Percentiles rank a stretch among this genome's conserved stretches.
Conservation (phyloP, 2,329 filamentous ascomycete species). For the Xylariaceae sp. region DNA sequence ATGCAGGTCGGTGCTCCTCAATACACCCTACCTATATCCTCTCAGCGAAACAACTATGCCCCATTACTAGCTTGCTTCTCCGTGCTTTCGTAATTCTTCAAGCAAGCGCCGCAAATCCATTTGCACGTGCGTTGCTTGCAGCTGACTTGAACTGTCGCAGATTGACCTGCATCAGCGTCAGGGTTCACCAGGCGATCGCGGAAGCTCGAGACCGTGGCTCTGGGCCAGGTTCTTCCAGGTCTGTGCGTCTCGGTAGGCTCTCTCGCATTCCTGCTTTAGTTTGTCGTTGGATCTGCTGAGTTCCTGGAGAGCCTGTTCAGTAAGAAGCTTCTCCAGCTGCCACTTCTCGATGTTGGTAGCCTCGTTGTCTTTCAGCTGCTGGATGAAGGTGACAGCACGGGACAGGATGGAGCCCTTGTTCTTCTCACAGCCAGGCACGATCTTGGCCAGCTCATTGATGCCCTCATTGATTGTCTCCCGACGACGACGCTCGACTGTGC, state of each 20-base stretch:
- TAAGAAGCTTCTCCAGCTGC: constrained; percentile 85
- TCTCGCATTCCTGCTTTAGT: constrained; percentile 74
- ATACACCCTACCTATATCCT: too few species aligned
- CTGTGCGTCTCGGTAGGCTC: constrained; percentile 72
- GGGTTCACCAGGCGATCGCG: constrained; percentile 39
- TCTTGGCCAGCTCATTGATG: constrained; percentile 96
- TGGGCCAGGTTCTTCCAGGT: constrained; percentile 71
- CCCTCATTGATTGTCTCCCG: constrained; percentile 98
- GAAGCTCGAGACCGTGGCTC: constrained; percentile 51
- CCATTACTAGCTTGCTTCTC: too few species aligned
- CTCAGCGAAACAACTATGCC: too few species aligned
- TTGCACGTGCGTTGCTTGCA: too few species aligned
- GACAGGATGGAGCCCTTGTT: constrained; percentile 97
- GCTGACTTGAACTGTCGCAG: too few species aligned
- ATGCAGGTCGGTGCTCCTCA: too few species aligned
- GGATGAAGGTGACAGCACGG: constrained; percentile 90
- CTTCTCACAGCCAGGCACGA: constrained; percentile 96
- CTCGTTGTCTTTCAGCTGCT: constrained; percentile 90
- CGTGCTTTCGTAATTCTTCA: too few species aligned
- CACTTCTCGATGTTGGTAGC: constrained; percentile 91
- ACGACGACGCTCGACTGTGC: constrained; percentile 83
- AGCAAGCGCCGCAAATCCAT: too few species aligned
- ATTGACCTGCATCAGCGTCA: background rate
- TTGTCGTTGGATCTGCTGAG: constrained; percentile 84
- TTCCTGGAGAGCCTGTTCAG: constrained; percentile 84